Evolutionary conservation across 129 eudicot genomes (phyloP).

Genomic region (Flaveria sonorensis): DNA sequence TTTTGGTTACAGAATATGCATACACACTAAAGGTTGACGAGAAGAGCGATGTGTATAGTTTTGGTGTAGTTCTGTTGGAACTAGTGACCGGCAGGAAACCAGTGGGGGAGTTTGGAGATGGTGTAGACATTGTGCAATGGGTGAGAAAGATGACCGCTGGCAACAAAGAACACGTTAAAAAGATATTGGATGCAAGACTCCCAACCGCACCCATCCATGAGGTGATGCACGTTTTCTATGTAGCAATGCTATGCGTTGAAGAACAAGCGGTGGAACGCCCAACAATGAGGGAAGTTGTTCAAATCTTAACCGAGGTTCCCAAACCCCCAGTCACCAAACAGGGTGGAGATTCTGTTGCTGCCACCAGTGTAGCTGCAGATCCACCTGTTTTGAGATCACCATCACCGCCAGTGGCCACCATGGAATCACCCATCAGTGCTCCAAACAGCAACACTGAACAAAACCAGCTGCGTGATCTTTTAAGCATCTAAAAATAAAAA

Average conservation of each 20-base stretch:
- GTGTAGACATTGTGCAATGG: constrained; percentile 98
- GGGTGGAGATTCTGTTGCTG: neutral
- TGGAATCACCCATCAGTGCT: constrained; percentile 42
- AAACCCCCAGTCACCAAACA: constrained; percentile 35
- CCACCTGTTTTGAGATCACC: constrained; percentile 45
- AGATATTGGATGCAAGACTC: constrained; percentile 74
- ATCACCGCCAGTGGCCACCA: constrained; percentile 31
- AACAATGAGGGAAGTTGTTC: constrained; percentile 93
- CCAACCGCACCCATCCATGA: constrained; percentile 69
- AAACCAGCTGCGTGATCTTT: constrained; percentile 54
- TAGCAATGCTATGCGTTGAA: constrained; percentile 90
- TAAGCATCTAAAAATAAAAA: constrained; percentile 51
- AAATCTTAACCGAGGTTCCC: constrained; percentile 80
- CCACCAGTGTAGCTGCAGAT: constrained; percentile 32
- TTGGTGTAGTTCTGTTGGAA: constrained; percentile 92
- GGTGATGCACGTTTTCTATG: constrained; percentile 88
- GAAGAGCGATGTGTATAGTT: constrained; percentile 96
- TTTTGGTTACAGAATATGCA: constrained; percentile 65
- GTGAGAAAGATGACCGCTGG: constrained; percentile 84
- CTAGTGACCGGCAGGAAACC: constrained; percentile 86
- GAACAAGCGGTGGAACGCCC: constrained; percentile 98
- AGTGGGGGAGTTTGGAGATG: constrained; percentile 95
- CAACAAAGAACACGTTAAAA: constrained; percentile 67
- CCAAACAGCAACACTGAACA: constrained; percentile 31
- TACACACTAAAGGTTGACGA: constrained; percentile 95